Evolutionary conservation across 139 green algal species (phyloP).

Genomic region (Chlamydomonas schloesseri): DNA sequence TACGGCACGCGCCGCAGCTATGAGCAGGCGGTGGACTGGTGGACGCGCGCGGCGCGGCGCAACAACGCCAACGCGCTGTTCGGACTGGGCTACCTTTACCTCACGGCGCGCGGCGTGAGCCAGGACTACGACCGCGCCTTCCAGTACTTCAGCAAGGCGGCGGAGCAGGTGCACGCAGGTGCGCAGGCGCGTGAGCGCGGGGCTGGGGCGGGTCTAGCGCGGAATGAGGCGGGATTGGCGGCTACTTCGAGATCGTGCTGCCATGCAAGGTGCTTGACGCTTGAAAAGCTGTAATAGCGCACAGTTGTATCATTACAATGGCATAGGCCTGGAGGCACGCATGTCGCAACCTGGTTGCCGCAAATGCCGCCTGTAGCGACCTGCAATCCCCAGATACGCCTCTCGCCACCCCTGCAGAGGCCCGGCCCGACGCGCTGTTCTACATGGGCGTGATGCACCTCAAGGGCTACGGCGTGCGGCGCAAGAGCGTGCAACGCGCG

Average conservation of each 20-base stretch:
- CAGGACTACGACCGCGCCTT: conserved; percentile 62
- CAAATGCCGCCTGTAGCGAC: no score
- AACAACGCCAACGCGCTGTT: conserved; percentile 79
- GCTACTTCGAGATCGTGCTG: no score
- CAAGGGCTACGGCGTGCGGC: conserved; percentile 55
- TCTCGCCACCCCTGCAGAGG: conserved; percentile 9
- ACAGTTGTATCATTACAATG: no score
- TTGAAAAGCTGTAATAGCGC: no score
- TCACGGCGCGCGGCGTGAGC: conserved; percentile 78
- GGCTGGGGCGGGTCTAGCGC: no score
- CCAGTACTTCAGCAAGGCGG: conserved; percentile 51
- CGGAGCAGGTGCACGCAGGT: conserved; percentile 49
- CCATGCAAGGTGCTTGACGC: no score
- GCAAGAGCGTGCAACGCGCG: conserved; percentile 53
- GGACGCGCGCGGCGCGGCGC: conserved; percentile 59
- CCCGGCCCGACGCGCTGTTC: conserved; percentile 76
- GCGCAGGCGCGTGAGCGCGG: neutral
- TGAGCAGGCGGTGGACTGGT: conserved; percentile 55
- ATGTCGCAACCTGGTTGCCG: no score
- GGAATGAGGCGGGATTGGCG: no score
- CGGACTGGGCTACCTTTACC: conserved; percentile 93
- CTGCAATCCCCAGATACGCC: no score
- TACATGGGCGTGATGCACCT: conserved; percentile 88
- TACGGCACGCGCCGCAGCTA: conserved; percentile 17
- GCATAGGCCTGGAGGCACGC: no score